These are phyloP conservation scores for Claviceps citrina DNA, from an alignment of 2,329 filamentous ascomycete species.

Conservation along the genomic window DNA sequence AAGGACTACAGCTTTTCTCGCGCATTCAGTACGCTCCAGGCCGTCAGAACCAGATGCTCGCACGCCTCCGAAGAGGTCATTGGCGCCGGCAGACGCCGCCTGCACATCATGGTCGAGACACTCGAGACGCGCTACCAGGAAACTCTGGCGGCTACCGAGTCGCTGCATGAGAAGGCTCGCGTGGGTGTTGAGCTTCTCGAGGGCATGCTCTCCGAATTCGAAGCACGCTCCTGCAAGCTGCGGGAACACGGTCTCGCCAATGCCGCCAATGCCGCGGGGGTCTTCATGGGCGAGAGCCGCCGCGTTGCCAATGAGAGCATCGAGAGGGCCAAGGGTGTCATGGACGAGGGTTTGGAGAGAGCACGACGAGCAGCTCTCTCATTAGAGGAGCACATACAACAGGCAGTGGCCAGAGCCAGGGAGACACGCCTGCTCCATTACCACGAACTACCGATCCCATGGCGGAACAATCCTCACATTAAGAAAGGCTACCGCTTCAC, in stretches of 20 bases:
- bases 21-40: slow-evolving; percentile 72
- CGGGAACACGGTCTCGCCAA: slow-evolving; percentile 58
- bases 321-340: slow-evolving; percentile 56
- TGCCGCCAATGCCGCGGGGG: slow-evolving; percentile 50
- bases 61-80: slow-evolving; percentile 82
- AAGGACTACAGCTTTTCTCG: slow-evolving; percentile 72
- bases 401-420: slow-evolving; percentile 57
- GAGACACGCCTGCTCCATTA: slow-evolving; percentile 76
- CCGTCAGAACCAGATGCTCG: slow-evolving; percentile 76
- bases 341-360: slow-evolving; percentile 67
- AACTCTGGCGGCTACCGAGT: slow-evolving; percentile 68
- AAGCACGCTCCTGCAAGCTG: slow-evolving; percentile 65
- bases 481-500: slow-evolving; percentile 82
- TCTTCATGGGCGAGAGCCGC: slow-evolving; percentile 61
- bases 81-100: slow-evolving; percentile 67
- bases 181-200: slow-evolving; percentile 80
- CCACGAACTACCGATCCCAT: slow-evolving; percentile 77
- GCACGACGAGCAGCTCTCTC: slow-evolving; percentile 71
- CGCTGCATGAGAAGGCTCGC: slow-evolving; percentile 79
- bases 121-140: slow-evolving; percentile 79
- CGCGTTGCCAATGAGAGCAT: slow-evolving; percentile 69
- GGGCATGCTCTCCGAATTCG: slow-evolving; percentile 69
- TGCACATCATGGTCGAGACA: slow-evolving; percentile 84
- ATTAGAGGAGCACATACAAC: slow-evolving; percentile 70
- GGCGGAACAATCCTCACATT: slow-evolving; percentile 93